Base-by-base conservation (phyloP, 805 yeast species). In the Nakazawaea ishiwadae region DNA sequence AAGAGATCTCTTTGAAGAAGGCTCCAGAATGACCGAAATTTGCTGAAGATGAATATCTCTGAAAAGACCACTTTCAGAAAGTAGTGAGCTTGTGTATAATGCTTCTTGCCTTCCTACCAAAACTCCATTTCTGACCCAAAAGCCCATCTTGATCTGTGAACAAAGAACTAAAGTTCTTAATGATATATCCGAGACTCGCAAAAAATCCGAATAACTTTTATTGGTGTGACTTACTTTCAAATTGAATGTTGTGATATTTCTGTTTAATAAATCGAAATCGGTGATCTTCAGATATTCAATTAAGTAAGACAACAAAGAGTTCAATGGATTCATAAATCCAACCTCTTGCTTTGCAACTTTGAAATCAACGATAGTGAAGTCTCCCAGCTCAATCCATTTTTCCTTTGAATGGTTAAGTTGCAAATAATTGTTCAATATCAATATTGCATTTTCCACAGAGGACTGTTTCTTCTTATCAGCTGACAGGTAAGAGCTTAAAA, bases 91-190 rank as follows among this genome's bases (percentile, higher is more conserved):
- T 41, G 63, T 63, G 47, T 79, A 78, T 12, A 71, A 59, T 0
- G 71, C 54, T 0, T 79, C 73, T 48, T 77, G 79, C 32, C 71
- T 66, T 4, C 76, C 57, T 2, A 71, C 74, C 5, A 74, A 67
- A 39, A 65, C 53, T 16, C 93, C 93, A 52, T 84, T 84, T 60
- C 91, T 71, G 2, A 84, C 73, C 93, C 93, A 84, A 46, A 75
- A 77, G 1, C 84, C 84, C 1, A 74, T 62, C 26, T 71, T 71
- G 3, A 81, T 74, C 51, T 84, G 91, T 3, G 80, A 61, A 15
- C 75, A 69, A 23, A 82, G 61, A 1, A 81, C 88, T 24, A 79
- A 62, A 12, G 81, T 71, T 54, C 84, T 69, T 37, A 84, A 55
- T 0, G 83, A 69, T 39, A 71, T 65, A 55, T 81, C 88, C 0